Evolutionary conservation across 805 yeast genomes (phyloP), one percentile per base, ranked within the genome.

Genomic region (Blastobotrys chiropterorum): DNA sequence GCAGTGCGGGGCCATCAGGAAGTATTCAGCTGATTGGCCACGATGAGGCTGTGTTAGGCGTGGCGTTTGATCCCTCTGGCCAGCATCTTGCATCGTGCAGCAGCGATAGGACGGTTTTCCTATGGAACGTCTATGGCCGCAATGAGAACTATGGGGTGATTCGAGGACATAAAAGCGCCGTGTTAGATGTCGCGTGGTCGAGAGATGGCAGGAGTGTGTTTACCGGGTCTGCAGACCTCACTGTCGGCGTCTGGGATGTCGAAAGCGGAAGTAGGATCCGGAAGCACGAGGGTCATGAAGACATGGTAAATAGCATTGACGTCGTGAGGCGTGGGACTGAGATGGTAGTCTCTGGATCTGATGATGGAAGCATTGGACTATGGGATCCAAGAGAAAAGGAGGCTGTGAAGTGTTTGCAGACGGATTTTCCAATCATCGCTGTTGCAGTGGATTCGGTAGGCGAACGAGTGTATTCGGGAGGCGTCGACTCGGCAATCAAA

Each of bases 381-480:
- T 87, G 92, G 92, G 95, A 87, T 57, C 66, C 72, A 20, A 67
- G 89, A 51, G 71, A 75, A n/a, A 83, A 79, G 57, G 58, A 60
- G 2, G 69, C 76, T 1, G 68, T 75, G 0, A 56, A 63, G 1
- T 59, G 58, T 6, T 48, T 53, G 42, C 63, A 68, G 19, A 74
- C 83, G 0, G 74, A 74, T 1, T 83, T 72, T 59, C 94, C 95
- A 0, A 58, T 86, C 0, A 65, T 85, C 17, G 71, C 86, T 0
- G 77, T 79, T 4, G 75, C 72, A 5, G 59, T 69, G 53, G 73
- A 58, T 59, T 59, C 63, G 2, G 65, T 66, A 42, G 81, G 78
- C 1, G 64, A 67, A 14, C 65, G 69, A 13, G 59, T 84, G 2
- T 86, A 72, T 57, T 72, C 80, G 3, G 71, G 83, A 0, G 95